Percentiles rank a stretch among this genome's conserved stretches.
phyloP scores from a whole-genome alignment of 2,329 filamentous ascomycete species.

The Alternaria brassicae region DNA sequence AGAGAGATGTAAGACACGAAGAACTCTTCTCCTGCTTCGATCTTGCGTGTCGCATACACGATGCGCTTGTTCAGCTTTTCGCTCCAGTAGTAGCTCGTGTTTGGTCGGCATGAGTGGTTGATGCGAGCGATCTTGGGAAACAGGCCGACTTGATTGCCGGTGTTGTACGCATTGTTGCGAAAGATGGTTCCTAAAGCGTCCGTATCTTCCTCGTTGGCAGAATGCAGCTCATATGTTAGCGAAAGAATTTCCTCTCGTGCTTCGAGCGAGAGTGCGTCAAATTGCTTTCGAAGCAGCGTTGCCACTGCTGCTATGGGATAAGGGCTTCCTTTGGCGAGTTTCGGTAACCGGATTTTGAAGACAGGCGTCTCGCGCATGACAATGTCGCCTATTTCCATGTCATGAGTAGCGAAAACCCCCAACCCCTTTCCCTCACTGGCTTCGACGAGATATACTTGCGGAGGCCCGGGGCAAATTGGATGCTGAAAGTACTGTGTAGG shows the following conservation, averaged over 20 bases:
- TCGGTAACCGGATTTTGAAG: constrained; percentile 42
- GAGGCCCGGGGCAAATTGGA: constrained; percentile 33
- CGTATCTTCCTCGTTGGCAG: constrained; percentile 21
- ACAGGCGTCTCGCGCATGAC: constrained; percentile 53
- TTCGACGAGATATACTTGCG: constrained; percentile 37
- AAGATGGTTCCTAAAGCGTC: constrained; percentile 43
- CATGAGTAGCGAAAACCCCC: constrained; percentile 51
- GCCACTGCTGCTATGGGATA: constrained; percentile 37
- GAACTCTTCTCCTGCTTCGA: constrained; percentile 52
- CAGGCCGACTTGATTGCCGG: constrained; percentile 39
- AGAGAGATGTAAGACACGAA: constrained; percentile 50
- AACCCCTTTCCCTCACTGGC: constrained; percentile 52
- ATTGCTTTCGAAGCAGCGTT: constrained; percentile 32
- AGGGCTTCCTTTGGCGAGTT: constrained; percentile 33
- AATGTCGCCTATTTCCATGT: constrained; percentile 49
- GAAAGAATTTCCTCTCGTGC: constrained; percentile 37
- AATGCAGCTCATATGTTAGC: constrained; percentile 35
- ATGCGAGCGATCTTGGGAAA: constrained; percentile 48
- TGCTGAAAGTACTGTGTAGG: constrained; percentile 23
- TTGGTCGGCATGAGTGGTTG: constrained; percentile 49
- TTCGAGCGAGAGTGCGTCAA: constrained; percentile 29
- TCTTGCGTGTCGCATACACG: constrained; percentile 48
- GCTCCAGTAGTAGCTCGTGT: constrained; percentile 50
- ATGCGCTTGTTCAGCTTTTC: constrained; percentile 36
- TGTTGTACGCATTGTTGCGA: constrained; percentile 48